Evolutionary conservation across 345 rosid genomes (phyloP).

Genomic region (Salix koriyanagi): DNA sequence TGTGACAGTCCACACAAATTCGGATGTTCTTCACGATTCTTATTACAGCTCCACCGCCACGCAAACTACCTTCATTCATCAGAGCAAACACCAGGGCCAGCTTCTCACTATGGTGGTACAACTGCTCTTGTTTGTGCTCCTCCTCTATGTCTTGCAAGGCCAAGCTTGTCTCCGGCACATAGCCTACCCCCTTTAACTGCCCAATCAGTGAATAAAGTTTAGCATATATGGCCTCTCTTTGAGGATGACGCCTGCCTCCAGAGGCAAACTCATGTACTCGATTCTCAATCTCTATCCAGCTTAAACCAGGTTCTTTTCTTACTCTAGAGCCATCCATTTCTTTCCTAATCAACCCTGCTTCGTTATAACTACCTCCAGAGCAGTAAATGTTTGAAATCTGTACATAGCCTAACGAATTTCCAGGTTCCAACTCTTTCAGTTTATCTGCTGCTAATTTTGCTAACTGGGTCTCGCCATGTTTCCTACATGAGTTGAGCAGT

Average conservation of each 20-base stretch:
- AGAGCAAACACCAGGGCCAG: slow-evolving; percentile 66
- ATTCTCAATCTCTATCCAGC: slow-evolving; percentile 76
- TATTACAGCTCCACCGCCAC: slow-evolving; percentile 26
- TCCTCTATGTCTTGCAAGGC: slow-evolving; percentile 66
- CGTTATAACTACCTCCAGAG: slow-evolving; percentile 56
- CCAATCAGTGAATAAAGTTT: slow-evolving; percentile 48
- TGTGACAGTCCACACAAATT: slow-evolving; percentile 82
- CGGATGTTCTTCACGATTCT: slow-evolving; percentile 76
- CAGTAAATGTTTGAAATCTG: slow-evolving; percentile 81
- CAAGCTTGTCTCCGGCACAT: slow-evolving; percentile 64
- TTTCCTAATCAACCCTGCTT: slow-evolving; percentile 58
- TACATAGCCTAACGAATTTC: slow-evolving; percentile 60
- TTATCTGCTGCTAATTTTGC: slow-evolving; percentile 60
- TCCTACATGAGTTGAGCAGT: slow-evolving; percentile 71
- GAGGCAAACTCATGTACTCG: slow-evolving; percentile 68
- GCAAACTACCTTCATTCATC: slow-evolving; percentile 36
- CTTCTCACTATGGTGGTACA: slow-evolving; percentile 74
- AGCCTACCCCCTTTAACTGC: slow-evolving; percentile 63
- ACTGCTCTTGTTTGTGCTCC: slow-evolving; percentile 73
- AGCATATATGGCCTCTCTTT: slow-evolving; percentile 48
- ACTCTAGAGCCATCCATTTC: slow-evolving; percentile 62
- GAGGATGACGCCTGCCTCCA: slow-evolving; percentile 60
- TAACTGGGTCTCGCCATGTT: slow-evolving; percentile 58
- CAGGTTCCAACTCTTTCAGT: slow-evolving; percentile 58
- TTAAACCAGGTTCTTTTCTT: slow-evolving; percentile 77